Evolutionary conservation across 2,329 filamentous ascomycete genomes (phyloP).

Genomic region (Colletotrichum somersetense): DNA sequence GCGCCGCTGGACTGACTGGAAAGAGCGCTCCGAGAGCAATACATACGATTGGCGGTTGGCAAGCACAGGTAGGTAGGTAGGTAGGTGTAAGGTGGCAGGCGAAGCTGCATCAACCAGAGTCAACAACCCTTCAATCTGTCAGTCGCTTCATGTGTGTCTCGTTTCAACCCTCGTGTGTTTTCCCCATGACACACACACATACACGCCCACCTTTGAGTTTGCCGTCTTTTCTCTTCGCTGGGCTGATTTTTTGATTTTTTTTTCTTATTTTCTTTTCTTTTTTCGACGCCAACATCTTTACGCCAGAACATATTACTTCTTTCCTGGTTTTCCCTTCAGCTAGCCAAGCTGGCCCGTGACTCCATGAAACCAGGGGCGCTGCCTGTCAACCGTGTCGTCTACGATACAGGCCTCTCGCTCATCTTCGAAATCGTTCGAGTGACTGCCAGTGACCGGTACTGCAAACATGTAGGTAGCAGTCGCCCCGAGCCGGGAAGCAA

Average conservation of each 20-base stretch:
- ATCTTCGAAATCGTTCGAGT: conserved; percentile 14
- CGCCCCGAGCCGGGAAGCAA: neutral
- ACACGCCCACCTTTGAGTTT: conserved; percentile 9
- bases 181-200: conserved; percentile 6
- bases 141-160: conserved; percentile 29
- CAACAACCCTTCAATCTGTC: neutral
- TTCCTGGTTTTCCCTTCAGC: conserved; percentile 12
- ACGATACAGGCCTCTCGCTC: neutral
- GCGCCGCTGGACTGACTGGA: neutral
- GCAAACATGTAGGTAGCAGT: conserved; percentile 20
- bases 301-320: conserved; percentile 1
- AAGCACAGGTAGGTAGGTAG: too few relatives aligned
- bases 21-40: neutral
- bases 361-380: conserved; percentile 10
- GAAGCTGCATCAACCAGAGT: conserved; percentile 1
- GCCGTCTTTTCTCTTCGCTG: conserved; percentile 28
- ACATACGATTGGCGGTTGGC: neutral
- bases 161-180: conserved; percentile 19
- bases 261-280: neutral
- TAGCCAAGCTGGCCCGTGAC: conserved; percentile 2
- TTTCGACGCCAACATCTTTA: neutral
- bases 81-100: neutral
- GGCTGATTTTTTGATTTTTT: conserved; percentile 4
- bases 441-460: conserved; percentile 32
- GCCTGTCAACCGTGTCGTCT: neutral